These are phyloP conservation scores for Lasiodiplodia gonubiensis DNA, from an alignment of 2,329 filamentous ascomycete genomes.

Conservation along the genomic window DNA sequence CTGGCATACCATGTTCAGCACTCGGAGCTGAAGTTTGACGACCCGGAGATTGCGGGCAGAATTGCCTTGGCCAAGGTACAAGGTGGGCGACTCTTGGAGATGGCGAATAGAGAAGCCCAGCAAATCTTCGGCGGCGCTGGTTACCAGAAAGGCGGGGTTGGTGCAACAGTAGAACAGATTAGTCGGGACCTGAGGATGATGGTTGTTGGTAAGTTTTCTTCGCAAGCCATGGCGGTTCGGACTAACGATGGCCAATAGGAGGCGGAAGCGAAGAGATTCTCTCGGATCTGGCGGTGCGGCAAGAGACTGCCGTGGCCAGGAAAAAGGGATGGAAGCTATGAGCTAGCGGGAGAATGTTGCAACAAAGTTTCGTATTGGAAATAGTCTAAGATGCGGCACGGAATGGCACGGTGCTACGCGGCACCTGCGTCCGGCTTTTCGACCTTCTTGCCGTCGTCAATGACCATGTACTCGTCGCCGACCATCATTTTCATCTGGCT, in stretches of 20 bases:
- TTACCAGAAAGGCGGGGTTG: constrained; percentile 56
- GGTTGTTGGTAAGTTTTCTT: constrained; percentile 39
- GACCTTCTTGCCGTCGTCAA: constrained; percentile 44
- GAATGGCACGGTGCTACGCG: constrained; percentile 8
- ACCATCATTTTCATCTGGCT: constrained; percentile 54
- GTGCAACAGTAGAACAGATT: constrained; percentile 59
- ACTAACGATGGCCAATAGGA: constrained; percentile 33
- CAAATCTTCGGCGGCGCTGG: constrained; percentile 62
- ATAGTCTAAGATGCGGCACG: neutral
- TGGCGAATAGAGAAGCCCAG: constrained; percentile 59
- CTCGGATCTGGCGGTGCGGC: constrained; percentile 57
- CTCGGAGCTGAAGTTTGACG: constrained; percentile 48
- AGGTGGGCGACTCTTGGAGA: constrained; percentile 57
- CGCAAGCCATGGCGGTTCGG: neutral
- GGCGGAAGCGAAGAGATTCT: constrained; percentile 62
- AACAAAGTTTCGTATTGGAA: neutral
- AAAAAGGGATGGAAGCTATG: constrained; percentile 54
- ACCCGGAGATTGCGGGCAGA: constrained; percentile 46
- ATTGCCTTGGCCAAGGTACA: constrained; percentile 56
- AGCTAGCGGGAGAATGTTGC: neutral
- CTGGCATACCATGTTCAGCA: constrained; percentile 61
- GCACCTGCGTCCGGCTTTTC: neutral
- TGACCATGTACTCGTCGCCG: constrained; percentile 52
- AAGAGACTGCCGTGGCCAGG: constrained; percentile 50
- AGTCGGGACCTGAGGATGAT: constrained; percentile 60